A percentile compares a stretch with the other conserved stretches of the same genome.
Conservation (phyloP, 306 rosid genomes). For the Notholithocarpus densiflorus region DNA sequence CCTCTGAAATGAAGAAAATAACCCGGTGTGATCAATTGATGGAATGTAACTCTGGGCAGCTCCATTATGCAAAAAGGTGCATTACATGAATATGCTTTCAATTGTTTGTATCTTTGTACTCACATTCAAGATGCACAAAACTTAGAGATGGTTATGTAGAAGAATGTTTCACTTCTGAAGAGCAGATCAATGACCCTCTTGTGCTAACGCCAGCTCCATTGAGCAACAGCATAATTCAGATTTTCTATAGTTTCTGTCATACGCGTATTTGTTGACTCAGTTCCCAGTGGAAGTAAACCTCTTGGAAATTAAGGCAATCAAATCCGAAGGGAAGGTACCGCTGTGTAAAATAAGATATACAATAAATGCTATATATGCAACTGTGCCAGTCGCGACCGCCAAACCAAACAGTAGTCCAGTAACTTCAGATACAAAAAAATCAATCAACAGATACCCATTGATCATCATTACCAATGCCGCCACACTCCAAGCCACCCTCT, state of each 20-base stretch:
- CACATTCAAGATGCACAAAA: slow-evolving; percentile 16
- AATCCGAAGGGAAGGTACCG: slow-evolving; percentile 52
- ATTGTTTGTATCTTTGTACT: slow-evolving; percentile 22
- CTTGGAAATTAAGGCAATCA: slow-evolving; percentile 47
- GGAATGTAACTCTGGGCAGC: slow-evolving; percentile 17
- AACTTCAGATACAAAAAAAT: slow-evolving; percentile 69
- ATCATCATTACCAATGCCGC: slow-evolving; percentile 73
- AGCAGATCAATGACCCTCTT: slow-evolving; percentile 25
- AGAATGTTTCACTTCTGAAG: slow-evolving; percentile 30
- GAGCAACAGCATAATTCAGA: slow-evolving; percentile 23
- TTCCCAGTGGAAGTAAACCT: slow-evolving; percentile 32
- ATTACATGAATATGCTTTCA: slow-evolving; percentile 18
- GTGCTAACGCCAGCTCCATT: slow-evolving; percentile 32
- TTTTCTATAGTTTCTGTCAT: not conserved
- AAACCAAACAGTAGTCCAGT: slow-evolving; percentile 48
- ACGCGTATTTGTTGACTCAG: slow-evolving; percentile 28
- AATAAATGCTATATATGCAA: slow-evolving; percentile 58
- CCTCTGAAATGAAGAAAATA: slow-evolving; percentile 20
- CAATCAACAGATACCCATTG: slow-evolving; percentile 74
- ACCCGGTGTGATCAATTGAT: slow-evolving; percentile 3
- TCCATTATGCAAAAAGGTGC: slow-evolving; percentile 19
- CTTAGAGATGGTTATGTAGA: slow-evolving; percentile 31
- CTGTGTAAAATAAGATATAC: slow-evolving; percentile 58
- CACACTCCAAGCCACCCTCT: slow-evolving; percentile 85
- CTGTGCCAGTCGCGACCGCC: slow-evolving; percentile 48